These are phyloP conservation scores for Fagus crenata DNA, from an alignment of 306 rosid genomes.

Conservation along the genomic window DNA sequence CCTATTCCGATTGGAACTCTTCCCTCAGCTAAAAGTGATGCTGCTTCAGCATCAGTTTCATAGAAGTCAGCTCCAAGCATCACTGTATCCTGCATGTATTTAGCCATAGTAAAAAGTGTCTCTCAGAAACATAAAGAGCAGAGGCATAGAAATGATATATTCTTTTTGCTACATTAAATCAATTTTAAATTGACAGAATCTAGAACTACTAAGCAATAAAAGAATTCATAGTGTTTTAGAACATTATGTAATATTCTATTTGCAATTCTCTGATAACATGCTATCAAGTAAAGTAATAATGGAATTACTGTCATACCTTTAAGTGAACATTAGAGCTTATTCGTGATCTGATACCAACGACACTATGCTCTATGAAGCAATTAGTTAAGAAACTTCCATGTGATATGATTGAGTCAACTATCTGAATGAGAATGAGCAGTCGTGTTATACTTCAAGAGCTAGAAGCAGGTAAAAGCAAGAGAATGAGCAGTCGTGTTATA, in stretches of 20 bases:
- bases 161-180: neutral
- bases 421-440: constrained; percentile 47
- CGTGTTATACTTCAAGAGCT: constrained; percentile 16
- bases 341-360: constrained; percentile 88
- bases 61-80: constrained; percentile 96
- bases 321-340: constrained; percentile 72
- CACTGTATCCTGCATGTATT: constrained; percentile 73
- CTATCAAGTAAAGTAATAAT: neutral
- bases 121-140: neutral
- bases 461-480: neutral
- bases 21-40: constrained; percentile 72
- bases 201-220: neutral
- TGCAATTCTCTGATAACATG: neutral
- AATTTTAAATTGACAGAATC: neutral
- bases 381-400: constrained; percentile 89
- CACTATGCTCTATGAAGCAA: constrained; percentile 81
- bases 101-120: neutral
- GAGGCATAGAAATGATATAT: neutral
- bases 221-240: neutral
- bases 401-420: constrained; percentile 83
- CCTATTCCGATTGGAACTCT: constrained; percentile 90
- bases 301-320: constrained; percentile 55
- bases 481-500: constrained; percentile 19
- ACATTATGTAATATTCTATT: neutral
- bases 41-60: constrained; percentile 65